Percentiles rank a stretch among this genome's conserved stretches.
Evolutionary conservation across 2,329 filamentous ascomycete genomes (phyloP).

Genomic region (Purpureocillium takamizusanense): DNA sequence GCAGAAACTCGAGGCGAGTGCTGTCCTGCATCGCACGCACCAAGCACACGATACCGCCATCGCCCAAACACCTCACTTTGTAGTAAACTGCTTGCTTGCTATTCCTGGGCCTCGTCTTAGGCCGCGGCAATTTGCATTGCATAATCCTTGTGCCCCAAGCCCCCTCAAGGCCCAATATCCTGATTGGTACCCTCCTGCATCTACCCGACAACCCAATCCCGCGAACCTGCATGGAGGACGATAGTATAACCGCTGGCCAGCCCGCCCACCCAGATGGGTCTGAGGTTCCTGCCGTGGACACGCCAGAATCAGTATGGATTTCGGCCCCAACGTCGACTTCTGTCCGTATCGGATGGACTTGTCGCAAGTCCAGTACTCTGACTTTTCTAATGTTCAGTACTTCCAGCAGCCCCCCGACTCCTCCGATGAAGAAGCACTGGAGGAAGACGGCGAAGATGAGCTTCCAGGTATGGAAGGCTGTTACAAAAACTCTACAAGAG

Average conservation of each 20-base stretch:
- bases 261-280: conserved; percentile 13
- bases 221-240: conserved; percentile 21
- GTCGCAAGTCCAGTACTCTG: conserved; percentile 28
- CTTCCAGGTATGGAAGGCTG: not conserved
- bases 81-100: too few relatives aligned
- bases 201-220: conserved; percentile 23
- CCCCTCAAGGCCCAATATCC: conserved; percentile 7
- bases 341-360: conserved; percentile 29
- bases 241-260: conserved; percentile 22
- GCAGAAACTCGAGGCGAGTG: conserved; percentile 17
- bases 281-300: conserved; percentile 13
- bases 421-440: conserved; percentile 27
- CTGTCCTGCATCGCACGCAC: conserved; percentile 16
- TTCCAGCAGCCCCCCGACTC: conserved; percentile 26
- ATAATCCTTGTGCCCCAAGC: conserved; percentile 4
- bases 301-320: conserved; percentile 33
- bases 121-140: conserved; percentile 6
- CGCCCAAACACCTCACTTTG: not conserved
- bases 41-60: conserved; percentile 9
- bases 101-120: conserved; percentile 1
- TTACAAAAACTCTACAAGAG: not conserved
- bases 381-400: conserved; percentile 34
- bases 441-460: conserved; percentile 9
- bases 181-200: conserved; percentile 15
- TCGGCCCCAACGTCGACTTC: conserved; percentile 24